Evolutionary conservation across 1,284 basidiomycete species (phyloP).

Genomic region (Tetrapyrgos nigripes): DNA sequence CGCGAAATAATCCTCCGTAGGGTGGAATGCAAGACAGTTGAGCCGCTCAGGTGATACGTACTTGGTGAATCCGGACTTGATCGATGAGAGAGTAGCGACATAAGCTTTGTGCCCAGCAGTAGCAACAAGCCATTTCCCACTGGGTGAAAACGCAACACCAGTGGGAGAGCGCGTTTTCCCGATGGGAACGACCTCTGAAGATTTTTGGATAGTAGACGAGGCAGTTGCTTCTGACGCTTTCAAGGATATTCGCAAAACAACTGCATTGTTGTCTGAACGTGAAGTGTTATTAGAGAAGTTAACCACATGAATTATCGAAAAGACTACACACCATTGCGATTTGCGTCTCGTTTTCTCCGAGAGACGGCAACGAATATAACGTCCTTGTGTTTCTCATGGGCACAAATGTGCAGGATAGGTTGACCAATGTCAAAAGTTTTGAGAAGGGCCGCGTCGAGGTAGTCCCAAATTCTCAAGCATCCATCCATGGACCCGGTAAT

Average conservation of each 20-base stretch:
- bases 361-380: conserved; percentile 74
- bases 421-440: conserved; percentile 75
- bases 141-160: conserved; percentile 76
- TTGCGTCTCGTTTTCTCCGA: conserved; percentile 54
- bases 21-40: conserved; percentile 90
- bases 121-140: conserved; percentile 85
- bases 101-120: conserved; percentile 85
- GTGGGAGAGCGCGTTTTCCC: conserved; percentile 74
- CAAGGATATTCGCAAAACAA: conserved; percentile 66
- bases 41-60: conserved; percentile 84
- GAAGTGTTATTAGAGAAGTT: conserved; percentile 16
- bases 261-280: conserved; percentile 53
- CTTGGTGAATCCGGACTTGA: conserved; percentile 80
- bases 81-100: conserved; percentile 65
- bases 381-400: conserved; percentile 71
- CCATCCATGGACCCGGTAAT: conserved; percentile 89
- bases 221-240: conserved; percentile 52
- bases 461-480: conserved; percentile 91
- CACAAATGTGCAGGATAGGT: conserved; percentile 77
- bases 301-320: not conserved
- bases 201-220: conserved; percentile 48
- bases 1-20: conserved; percentile 91
- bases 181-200: conserved; percentile 60
- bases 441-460: conserved; percentile 84
- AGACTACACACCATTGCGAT: conserved; percentile 46